Conservation (phyloP, 805 yeast species). For the Candida pseudofarinosa region DNA sequence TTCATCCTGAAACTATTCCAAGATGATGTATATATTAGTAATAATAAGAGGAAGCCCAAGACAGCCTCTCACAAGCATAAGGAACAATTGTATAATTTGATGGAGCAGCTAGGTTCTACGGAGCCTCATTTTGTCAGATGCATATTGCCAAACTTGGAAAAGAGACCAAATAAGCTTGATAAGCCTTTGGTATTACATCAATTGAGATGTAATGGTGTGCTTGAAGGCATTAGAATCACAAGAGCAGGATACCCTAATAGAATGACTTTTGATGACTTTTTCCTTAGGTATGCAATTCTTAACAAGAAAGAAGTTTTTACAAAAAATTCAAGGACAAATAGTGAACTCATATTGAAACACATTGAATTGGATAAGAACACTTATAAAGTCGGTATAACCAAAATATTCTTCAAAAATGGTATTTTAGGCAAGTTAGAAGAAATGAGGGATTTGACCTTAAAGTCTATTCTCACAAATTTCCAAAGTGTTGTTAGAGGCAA, state of each 20-base stretch:
- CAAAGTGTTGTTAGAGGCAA: slow-evolving; percentile 67
- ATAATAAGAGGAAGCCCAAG: slow-evolving; percentile 16
- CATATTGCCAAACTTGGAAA: slow-evolving; percentile 81
- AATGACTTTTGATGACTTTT: slow-evolving; percentile 77
- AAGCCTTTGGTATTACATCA: slow-evolving; percentile 79
- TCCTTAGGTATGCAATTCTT: slow-evolving; percentile 68
- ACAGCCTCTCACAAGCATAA: slow-evolving; percentile 89
- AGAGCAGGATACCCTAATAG: slow-evolving; percentile 97
- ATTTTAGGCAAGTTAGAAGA: slow-evolving; percentile 76
- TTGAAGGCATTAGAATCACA: slow-evolving; percentile 96
- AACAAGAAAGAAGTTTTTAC: slow-evolving; percentile 44
- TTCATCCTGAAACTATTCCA: slow-evolving; percentile 57
- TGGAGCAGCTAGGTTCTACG: slow-evolving; percentile 71
- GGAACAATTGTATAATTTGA: slow-evolving; percentile 69
- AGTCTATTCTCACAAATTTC: slow-evolving; percentile 50
- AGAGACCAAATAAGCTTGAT: slow-evolving; percentile 67
- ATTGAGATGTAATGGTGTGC: slow-evolving; percentile 92
- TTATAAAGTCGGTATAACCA: slow-evolving; percentile 67
- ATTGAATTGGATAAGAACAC: slow-evolving; percentile 55
- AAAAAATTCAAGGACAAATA: slow-evolving; percentile 56
- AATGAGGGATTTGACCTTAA: slow-evolving; percentile 62
- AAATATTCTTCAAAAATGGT: slow-evolving; percentile 73
- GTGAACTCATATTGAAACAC: slow-evolving; percentile 63
- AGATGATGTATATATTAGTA: slow-evolving; percentile 24
- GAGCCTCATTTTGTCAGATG: slow-evolving; percentile 98